A percentile compares a stretch with the other conserved stretches of the same genome.
Evolutionary conservation across 1,284 basidiomycete genomes (phyloP).

Genomic region (Ustilago lituana): DNA sequence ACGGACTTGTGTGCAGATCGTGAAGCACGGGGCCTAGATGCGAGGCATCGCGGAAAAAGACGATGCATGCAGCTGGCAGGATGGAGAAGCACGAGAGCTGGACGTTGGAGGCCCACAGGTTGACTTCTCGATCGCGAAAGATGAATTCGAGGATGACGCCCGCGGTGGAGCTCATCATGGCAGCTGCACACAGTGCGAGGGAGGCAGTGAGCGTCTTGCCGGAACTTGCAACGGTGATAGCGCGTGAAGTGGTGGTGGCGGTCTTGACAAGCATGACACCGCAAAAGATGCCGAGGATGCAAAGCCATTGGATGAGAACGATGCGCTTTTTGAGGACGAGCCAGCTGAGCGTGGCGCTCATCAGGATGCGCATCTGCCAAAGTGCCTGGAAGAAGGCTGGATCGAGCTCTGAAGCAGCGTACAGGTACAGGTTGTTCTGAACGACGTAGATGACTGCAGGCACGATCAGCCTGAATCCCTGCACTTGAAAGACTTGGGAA

Average conservation of each 20-base stretch:
- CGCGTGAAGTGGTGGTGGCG: constrained; percentile 10
- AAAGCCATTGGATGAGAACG: constrained; percentile 16
- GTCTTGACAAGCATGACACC: constrained; percentile 28
- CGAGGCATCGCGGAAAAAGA: constrained; percentile 3
- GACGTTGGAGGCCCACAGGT: constrained; percentile 42
- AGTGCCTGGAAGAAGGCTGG: constrained; percentile 32
- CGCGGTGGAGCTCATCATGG: constrained; percentile 16
- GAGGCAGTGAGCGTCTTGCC: constrained; percentile 2
- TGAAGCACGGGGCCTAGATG: constrained; percentile 13
- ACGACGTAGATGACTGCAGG: constrained; percentile 39
- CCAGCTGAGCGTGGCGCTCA: constrained; percentile 23
- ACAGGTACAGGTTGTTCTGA: constrained; percentile 36
- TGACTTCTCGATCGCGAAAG: constrained; percentile 17
- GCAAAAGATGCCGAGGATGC: constrained; percentile 25
- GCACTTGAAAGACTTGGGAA: constrained; percentile 12
- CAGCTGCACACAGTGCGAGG: constrained; percentile 14
- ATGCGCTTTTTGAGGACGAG: constrained; percentile 17
- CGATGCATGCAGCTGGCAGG: constrained; percentile 16
- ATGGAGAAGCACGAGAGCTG: constrained; percentile 37
- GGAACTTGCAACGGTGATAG: not conserved
- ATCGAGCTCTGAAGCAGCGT: constrained; percentile 26
- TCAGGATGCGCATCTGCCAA: constrained; percentile 33
- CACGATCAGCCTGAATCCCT: constrained; percentile 15
- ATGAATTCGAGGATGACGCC: constrained; percentile 39
- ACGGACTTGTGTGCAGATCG: constrained; percentile 10